Conservation (phyloP, 805 yeast species). For the Suhomyces sp. region DNA sequence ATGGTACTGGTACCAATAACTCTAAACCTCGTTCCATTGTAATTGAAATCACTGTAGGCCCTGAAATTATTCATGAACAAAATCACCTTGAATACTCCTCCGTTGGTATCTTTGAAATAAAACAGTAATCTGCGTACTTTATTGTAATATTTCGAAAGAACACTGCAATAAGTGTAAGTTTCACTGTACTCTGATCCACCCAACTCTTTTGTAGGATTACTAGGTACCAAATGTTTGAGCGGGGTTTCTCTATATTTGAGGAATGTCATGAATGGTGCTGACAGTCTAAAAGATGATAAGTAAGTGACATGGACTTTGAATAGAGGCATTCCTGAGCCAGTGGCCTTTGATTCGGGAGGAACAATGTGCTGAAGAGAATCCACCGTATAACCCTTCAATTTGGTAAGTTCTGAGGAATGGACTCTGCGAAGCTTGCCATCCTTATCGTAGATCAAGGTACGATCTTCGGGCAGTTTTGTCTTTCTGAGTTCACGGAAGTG, state of each 20-base stretch:
- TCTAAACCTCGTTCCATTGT: slow-evolving; percentile 37
- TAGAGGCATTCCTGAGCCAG: slow-evolving; percentile 39
- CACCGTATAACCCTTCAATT: slow-evolving; percentile 10
- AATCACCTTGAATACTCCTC: slow-evolving; percentile 17
- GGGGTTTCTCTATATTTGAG: slow-evolving; percentile 33
- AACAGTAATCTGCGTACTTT: slow-evolving; percentile 28
- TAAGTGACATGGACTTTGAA: slow-evolving; percentile 37
- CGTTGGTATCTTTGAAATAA: slow-evolving; percentile 23
- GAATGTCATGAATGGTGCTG: slow-evolving; percentile 34
- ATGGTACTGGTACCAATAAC: slow-evolving; percentile 36
- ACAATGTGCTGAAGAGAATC: slow-evolving; percentile 33
- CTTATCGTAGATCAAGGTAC: slow-evolving; percentile 19
- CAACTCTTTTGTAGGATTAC: slow-evolving; percentile 7
- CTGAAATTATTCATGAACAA: slow-evolving; percentile 36
- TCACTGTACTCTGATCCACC: slow-evolving; percentile 29
- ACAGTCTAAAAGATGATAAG: slow-evolving; percentile 34
- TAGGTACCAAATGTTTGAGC: slow-evolving; percentile 16
- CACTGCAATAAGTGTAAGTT: slow-evolving; percentile 34
- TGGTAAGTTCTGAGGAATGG: slow-evolving; percentile 3
- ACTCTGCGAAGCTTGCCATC: slow-evolving; percentile 20
- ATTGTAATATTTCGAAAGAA: slow-evolving; percentile 28
- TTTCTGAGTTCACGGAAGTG: slow-evolving; percentile 28
- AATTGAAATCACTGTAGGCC: slow-evolving; percentile 41
- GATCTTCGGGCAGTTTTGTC: slow-evolving; percentile 21
- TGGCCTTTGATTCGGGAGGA: slow-evolving; percentile 29